Conservation (phyloP, 768 basidiomycete genomes). For the Hericium erinaceus region DNA sequence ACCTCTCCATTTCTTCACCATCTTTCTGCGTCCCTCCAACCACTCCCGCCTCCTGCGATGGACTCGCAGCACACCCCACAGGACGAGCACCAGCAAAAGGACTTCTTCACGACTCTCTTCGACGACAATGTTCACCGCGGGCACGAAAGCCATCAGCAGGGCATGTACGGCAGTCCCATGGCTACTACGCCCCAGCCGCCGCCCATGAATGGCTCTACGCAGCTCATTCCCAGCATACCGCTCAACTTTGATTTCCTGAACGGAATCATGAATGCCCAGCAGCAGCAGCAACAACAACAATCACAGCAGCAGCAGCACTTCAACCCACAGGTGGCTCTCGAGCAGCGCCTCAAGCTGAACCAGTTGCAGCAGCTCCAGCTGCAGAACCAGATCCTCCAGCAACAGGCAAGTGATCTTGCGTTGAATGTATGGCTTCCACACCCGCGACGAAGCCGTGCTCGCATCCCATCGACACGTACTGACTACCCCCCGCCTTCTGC, state of each 20-base stretch:
- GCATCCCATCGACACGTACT: background rate
- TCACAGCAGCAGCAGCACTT: constrained; percentile 19
- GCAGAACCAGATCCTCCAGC: constrained; percentile 82
- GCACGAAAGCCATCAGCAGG: constrained; percentile 9
- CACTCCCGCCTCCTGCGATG: constrained; percentile 1
- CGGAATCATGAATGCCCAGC: constrained; percentile 44
- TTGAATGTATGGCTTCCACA: constrained; percentile 3
- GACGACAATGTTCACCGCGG: constrained; percentile 13
- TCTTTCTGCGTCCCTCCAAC: too few relatives aligned
- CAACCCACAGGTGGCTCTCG: constrained; percentile 43
- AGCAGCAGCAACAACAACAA: constrained; percentile 6
- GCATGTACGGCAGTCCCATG: constrained; percentile 12
- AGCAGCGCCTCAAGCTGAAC: constrained; percentile 71
- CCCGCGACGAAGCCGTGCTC: constrained; percentile 3
- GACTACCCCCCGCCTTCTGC: background rate
- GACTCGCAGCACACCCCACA: constrained; percentile 7
- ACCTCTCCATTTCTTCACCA: too few relatives aligned
- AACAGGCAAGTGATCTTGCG: constrained; percentile 50
- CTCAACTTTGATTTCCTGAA: constrained; percentile 40
- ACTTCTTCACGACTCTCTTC: constrained; percentile 22
- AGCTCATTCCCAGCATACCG: constrained; percentile 14
- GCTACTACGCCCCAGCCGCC: constrained; percentile 5
- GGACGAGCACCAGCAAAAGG: constrained; percentile 17
- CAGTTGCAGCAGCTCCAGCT: constrained; percentile 72
- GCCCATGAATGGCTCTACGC: constrained; percentile 11